Conservation (phyloP, 768 basidiomycete species). For the Rhodocollybia butyracea region DNA sequence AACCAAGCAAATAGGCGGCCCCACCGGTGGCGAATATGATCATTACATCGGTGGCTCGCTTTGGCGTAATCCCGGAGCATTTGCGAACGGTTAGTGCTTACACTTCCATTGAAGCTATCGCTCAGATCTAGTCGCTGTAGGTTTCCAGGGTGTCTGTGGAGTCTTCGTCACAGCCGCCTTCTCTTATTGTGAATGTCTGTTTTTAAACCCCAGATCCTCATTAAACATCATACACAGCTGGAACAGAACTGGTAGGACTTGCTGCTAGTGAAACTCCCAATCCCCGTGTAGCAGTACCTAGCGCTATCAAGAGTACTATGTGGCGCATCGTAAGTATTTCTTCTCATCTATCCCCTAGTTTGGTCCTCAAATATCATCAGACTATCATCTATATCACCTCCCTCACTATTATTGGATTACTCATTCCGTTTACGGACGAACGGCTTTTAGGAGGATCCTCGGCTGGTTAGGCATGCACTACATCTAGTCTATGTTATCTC, state of each 20-base stretch:
- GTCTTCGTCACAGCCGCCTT: conserved; percentile 40
- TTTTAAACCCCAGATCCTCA: no score
- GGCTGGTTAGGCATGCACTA: conserved; percentile 18
- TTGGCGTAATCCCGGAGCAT: conserved; percentile 38
- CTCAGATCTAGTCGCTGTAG: no score
- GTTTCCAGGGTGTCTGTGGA: conserved; percentile 36
- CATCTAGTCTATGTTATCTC: not conserved
- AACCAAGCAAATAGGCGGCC: conserved; percentile 37
- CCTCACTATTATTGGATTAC: conserved; percentile 39
- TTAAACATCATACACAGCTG: conserved; percentile 23
- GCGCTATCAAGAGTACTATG: conserved; percentile 45
- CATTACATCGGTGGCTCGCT: conserved; percentile 35
- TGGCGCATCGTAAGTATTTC: conserved; percentile 38
- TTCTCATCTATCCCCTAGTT: not conserved
- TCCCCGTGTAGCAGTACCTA: conserved; percentile 19
- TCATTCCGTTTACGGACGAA: conserved; percentile 33
- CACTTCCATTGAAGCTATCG: conserved; percentile 20
- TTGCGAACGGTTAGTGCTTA: conserved; percentile 45
- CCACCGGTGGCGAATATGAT: conserved; percentile 29
- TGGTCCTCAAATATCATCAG: conserved; percentile 13
- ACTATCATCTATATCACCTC: conserved; percentile 44
- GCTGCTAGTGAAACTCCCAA: conserved; percentile 46
- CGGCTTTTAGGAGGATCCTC: conserved; percentile 36
- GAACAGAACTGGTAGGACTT: conserved; percentile 45
- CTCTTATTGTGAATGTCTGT: conserved; percentile 4